Base-by-base conservation (phyloP, 768 basidiomycete genomes). In the Pisolithus microcarpus region DNA sequence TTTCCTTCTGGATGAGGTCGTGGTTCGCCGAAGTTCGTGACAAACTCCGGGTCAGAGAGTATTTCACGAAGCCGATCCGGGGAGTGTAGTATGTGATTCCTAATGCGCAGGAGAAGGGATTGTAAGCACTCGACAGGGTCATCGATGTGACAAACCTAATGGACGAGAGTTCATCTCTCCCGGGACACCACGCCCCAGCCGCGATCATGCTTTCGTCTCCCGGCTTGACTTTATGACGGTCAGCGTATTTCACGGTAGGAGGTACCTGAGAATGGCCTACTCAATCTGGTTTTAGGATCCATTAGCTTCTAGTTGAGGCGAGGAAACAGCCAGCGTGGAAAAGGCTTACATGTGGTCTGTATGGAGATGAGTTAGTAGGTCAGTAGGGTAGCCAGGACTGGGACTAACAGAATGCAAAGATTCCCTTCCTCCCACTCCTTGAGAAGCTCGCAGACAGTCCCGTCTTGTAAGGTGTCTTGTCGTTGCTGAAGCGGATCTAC, bases 391-490 rank as follows among this genome's bases (percentile, higher is more conserved):
- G 26, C 6, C 11, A 26, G 16, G 4, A 4, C 16, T 10, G 34
- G 30, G 47, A 75, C 87, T 70, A 64, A 90, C 92, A 94, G 16
- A 74, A 75, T 19, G 93, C 93, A 65, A 91, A 97, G 11, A 85
- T 80, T 0, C 94, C 91, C 61, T 97, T 98, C 38, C 88, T 72
- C 3, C 95, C 95, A 26, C 87, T 87, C 43, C 96, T 75, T 4
- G 91, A 93, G 58, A 94, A 89, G 49, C 84, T 86, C 0, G 90
- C 87, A 0, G 86, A 85, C 30, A 97, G 76, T 9, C 75, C 75
- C 6, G 67, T 78, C 70, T 98, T 98, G 72, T 99, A 99, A 0
- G 95, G 95, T 5, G 95, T 99, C 71, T 93, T 94, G 64, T 93
- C 88, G 51, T 90, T 90, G 62, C 87, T 91, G 68, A 95, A 96